phyloP scores from a whole-genome alignment of 2,329 filamentous ascomycete species.

The Ambrosiella xylebori region DNA sequence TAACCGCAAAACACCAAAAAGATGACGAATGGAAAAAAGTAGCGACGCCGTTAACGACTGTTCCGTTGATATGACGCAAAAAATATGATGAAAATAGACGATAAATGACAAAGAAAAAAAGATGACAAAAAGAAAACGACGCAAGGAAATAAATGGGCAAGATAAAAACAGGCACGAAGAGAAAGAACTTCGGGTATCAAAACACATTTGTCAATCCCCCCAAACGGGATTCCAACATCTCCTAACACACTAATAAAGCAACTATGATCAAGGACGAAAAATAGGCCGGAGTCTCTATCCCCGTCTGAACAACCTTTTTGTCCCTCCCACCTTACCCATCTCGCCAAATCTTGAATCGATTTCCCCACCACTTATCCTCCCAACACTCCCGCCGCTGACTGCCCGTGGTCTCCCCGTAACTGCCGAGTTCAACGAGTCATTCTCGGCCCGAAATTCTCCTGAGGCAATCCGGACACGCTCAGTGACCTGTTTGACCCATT shows the following conservation, averaged over 20 bases:
- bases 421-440: not conserved
- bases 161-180: not conserved
- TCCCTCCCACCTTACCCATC: conserved; percentile 53
- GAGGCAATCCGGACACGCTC: conserved; percentile 60
- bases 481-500: conserved; percentile 72
- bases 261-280: not conserved
- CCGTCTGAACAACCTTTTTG: conserved; percentile 52
- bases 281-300: conserved; percentile 12
- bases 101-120: not conserved
- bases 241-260: not conserved
- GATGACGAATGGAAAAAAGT: not conserved
- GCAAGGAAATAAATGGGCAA: not conserved
- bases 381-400: not conserved
- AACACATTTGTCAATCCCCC: not conserved
- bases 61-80: not conserved
- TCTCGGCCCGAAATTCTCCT: conserved; percentile 37
- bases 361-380: not conserved
- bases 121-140: not conserved
- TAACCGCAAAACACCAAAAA: not conserved
- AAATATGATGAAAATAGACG: not conserved
- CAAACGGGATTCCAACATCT: too few species aligned
- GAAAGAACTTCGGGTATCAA: not conserved
- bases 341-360: conserved; percentile 39
- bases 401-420: too few species aligned
- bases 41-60: not conserved